Percentiles rank a stretch among this genome's conserved stretches.
Evolutionary conservation across 495 filamentous ascomycete genomes (phyloP).

Genomic region (Penicillium diatomitis): DNA sequence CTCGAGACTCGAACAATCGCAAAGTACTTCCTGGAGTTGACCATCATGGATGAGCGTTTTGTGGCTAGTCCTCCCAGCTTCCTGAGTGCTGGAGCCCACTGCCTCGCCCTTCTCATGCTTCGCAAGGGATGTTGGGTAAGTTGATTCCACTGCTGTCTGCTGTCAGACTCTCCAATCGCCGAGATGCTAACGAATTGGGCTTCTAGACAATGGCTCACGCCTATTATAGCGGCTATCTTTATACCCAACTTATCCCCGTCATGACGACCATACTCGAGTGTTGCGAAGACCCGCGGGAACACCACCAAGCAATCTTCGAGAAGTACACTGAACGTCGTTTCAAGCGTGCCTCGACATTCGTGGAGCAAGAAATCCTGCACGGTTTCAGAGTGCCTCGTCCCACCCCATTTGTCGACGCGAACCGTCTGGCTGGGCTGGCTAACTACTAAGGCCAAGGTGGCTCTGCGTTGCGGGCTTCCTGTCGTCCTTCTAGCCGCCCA

Average conservation of each 20-base stretch:
- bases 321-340: constrained; percentile 82
- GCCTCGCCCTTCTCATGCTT: constrained; percentile 80
- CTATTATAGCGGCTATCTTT: constrained; percentile 89
- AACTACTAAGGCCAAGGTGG: constrained; percentile 12
- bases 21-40: constrained; percentile 96
- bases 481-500: not conserved
- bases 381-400: constrained; percentile 37
- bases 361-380: constrained; percentile 58
- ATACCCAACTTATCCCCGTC: constrained; percentile 68
- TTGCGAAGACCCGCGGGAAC: constrained; percentile 68
- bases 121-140: constrained; percentile 89
- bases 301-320: constrained; percentile 80
- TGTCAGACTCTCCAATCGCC: not conserved
- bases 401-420: constrained; percentile 8
- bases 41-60: constrained; percentile 97
- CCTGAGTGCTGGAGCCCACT: constrained; percentile 85
- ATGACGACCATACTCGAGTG: constrained; percentile 73
- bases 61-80: constrained; percentile 86
- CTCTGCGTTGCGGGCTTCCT: no score
- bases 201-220: constrained; percentile 68
- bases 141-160: constrained; percentile 3
- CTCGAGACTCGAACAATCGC: constrained; percentile 89
- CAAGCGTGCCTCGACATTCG: constrained; percentile 72
- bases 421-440: constrained; percentile 10
- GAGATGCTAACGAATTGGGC: constrained; percentile 19